Conservation (phyloP, 306 rosid genomes). For the Crotalaria pallida region DNA sequence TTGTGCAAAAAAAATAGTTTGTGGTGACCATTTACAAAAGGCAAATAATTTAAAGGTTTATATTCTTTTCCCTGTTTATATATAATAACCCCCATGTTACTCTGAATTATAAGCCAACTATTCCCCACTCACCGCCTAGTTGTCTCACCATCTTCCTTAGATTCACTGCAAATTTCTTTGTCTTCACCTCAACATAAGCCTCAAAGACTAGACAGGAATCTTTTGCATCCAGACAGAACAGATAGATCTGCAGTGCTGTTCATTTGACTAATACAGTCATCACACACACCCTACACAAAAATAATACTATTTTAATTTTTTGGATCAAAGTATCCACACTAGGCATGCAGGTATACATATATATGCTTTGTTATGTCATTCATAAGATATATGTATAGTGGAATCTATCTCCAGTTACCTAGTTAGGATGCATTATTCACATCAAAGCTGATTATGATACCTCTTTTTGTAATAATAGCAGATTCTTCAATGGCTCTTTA, state of each 20-base stretch:
- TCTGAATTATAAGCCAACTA: constrained; percentile 56
- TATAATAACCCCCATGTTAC: constrained; percentile 59
- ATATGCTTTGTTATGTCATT: constrained; percentile 22
- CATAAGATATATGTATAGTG: constrained; percentile 26
- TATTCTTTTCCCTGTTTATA: no score
- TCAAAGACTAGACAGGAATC: constrained; percentile 65
- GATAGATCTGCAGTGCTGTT: constrained; percentile 56
- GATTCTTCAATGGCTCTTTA: constrained; percentile 60
- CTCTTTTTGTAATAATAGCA: constrained; percentile 29
- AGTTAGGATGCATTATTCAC: constrained; percentile 27
- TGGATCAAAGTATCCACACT: constrained; percentile 17
- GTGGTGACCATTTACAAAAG: no score
- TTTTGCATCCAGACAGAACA: constrained; percentile 51
- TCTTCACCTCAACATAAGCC: constrained; percentile 50
- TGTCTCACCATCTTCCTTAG: constrained; percentile 73
- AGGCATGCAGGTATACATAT: constrained; percentile 31
- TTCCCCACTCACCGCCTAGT: constrained; percentile 61
- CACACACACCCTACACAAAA: constrained; percentile 3
- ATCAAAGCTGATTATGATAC: constrained; percentile 27
- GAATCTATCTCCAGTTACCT: constrained; percentile 12
- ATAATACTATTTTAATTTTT: constrained; percentile 13
- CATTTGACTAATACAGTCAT: constrained; percentile 46
- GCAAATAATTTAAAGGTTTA: no score
- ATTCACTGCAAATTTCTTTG: constrained; percentile 54
- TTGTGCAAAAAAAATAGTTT: no score